phyloP scores from a whole-genome alignment of 208 protist genomes.

The Trypanosoma cruzi region DNA sequence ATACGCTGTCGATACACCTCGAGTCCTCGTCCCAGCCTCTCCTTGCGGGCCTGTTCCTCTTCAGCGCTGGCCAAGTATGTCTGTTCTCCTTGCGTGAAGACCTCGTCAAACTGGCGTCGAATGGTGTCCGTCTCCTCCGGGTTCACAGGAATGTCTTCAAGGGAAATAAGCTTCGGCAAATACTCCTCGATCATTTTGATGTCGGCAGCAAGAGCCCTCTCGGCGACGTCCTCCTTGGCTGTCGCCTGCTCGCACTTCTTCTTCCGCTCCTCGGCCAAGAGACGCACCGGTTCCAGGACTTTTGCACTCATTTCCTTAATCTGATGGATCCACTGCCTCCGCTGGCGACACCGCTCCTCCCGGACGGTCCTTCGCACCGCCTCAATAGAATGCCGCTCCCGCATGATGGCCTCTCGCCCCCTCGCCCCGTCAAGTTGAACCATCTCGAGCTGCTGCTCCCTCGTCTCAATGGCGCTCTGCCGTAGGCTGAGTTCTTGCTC shows the following conservation, averaged over 20 bases:
- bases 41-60: constrained; percentile 85
- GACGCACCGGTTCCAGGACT: constrained; percentile 74
- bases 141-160: constrained; percentile 85
- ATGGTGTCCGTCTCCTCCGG: constrained; percentile 85
- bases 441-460: constrained; percentile 91
- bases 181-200: constrained; percentile 89
- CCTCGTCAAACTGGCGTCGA: constrained; percentile 87
- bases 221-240: constrained; percentile 69
- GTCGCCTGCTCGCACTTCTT: constrained; percentile 67
- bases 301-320: constrained; percentile 91
- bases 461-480: constrained; percentile 68
- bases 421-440: constrained; percentile 85
- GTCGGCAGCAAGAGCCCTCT: constrained; percentile 76
- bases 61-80: constrained; percentile 77
- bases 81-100: constrained; percentile 85
- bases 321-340: constrained; percentile 90
- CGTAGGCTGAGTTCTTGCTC: constrained; percentile 82
- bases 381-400: constrained; percentile 73
- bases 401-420: constrained; percentile 79
- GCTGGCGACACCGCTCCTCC: constrained; percentile 73
- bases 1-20: constrained; percentile 84
- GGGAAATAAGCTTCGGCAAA: constrained; percentile 87
- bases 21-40: constrained; percentile 87
- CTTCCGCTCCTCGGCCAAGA: constrained; percentile 74
- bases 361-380: constrained; percentile 72